Conservation (phyloP, 2,329 filamentous ascomycete genomes). For the Trichoderma pleuroti region DNA sequence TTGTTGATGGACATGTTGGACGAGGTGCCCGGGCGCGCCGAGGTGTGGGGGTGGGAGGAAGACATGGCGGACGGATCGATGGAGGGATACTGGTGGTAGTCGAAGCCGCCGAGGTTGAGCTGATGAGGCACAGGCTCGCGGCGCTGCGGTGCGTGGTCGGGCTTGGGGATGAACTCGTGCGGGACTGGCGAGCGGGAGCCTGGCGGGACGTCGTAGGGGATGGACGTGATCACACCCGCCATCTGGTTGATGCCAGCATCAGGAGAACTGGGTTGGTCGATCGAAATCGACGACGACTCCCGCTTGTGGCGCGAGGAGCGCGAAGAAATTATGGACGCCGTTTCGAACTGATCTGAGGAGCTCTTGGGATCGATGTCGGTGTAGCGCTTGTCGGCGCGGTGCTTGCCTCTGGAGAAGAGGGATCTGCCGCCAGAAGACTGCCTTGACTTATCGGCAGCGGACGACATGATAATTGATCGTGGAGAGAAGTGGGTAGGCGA, state of each 20-base stretch:
- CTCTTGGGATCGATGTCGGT: slow-evolving; percentile 57
- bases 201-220: slow-evolving; percentile 73
- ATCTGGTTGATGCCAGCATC: slow-evolving; percentile 67
- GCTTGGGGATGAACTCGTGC: slow-evolving; percentile 68
- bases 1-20: slow-evolving; percentile 44
- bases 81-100: slow-evolving; percentile 87
- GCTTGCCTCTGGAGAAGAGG: slow-evolving; percentile 87
- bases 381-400: slow-evolving; percentile 61
- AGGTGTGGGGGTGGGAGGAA: slow-evolving; percentile 48
- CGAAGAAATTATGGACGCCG: slow-evolving; percentile 59
- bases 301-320: slow-evolving; percentile 72
- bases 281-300: slow-evolving; percentile 67
- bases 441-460: slow-evolving; percentile 73
- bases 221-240: slow-evolving; percentile 80
- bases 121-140: slow-evolving; percentile 79
- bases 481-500: slow-evolving; percentile 26
- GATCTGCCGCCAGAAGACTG: slow-evolving; percentile 73
- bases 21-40: slow-evolving; percentile 33
- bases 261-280: slow-evolving; percentile 64
- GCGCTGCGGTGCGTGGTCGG: slow-evolving; percentile 59
- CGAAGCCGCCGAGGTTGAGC: slow-evolving; percentile 69
- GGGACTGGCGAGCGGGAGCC: slow-evolving; percentile 68
- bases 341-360: slow-evolving; percentile 55
- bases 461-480: slow-evolving; percentile 46
- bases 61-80: slow-evolving; percentile 55